A percentile compares a stretch with the other conserved stretches of the same genome.
These are phyloP conservation scores for Termitomyces sp. DNA, from an alignment of 768 basidiomycete genomes.

Conservation along the genomic window DNA sequence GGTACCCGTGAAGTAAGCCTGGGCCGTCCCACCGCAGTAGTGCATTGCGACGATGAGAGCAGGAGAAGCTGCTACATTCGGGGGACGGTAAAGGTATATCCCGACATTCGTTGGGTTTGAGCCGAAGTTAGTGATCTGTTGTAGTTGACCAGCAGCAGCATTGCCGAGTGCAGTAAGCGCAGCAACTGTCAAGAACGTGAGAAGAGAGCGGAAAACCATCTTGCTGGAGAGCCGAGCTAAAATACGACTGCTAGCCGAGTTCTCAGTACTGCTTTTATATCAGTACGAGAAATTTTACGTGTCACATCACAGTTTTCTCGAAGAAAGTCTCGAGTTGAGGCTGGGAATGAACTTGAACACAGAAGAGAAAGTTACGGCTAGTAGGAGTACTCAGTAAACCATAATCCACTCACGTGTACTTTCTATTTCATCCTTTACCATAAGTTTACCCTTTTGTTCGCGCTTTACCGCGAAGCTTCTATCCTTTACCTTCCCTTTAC, in stretches of 20 bases:
- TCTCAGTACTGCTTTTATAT: background rate
- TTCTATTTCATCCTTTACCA: no score
- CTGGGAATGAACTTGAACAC: background rate
- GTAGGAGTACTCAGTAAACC: no score
- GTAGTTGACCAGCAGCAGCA: slow-evolving; percentile 29
- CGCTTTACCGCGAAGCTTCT: background rate
- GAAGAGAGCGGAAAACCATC: slow-evolving; percentile 9
- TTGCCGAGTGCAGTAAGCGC: slow-evolving; percentile 16
- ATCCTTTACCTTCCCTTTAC: background rate
- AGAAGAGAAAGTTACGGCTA: background rate
- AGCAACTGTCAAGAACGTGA: slow-evolving; percentile 8
- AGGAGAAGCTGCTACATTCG: slow-evolving; percentile 31
- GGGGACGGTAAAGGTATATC: slow-evolving; percentile 42
- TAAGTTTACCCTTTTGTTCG: background rate
- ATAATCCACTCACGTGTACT: no score
- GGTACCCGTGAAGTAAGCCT: slow-evolving; percentile 47
- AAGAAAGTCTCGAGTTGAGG: background rate
- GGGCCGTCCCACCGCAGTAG: slow-evolving; percentile 48
- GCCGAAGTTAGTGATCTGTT: slow-evolving; percentile 44
- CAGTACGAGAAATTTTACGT: background rate
- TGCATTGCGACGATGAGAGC: slow-evolving; percentile 52
- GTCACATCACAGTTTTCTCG: background rate
- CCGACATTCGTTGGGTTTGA: slow-evolving; percentile 51
- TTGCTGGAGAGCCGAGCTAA: background rate
- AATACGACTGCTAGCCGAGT: background rate